Evolutionary conservation across 2,329 filamentous ascomycete genomes (phyloP), one percentile per base, ranked within the genome.

Genomic region (Neonectria faginata): DNA sequence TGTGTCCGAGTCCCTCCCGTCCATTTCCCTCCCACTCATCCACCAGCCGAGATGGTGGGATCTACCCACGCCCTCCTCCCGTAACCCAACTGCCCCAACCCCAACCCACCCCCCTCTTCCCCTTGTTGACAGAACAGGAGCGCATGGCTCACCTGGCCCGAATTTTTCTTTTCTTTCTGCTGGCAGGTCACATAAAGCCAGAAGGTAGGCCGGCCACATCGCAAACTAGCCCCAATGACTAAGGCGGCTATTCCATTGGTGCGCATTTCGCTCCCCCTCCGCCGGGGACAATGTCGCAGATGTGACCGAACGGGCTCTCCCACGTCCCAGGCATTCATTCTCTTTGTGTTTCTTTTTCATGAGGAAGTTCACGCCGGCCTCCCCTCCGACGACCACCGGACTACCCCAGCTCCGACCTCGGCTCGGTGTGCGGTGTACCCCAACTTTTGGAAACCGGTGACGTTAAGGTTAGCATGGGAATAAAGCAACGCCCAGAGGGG

Each of bases 331-430:
- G 44, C 48, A 39, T 45, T 57, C 48, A 39, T 39, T 57, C 60
- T 45, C 16, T 52, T 33, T 64, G 54, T 47, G 44, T 18, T 55
- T 55, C 57, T 62, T 61, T 65, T 59, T 52, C 48, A 45, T 45
- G 45, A 55, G 60, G 57, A 58, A 62, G 64, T 50, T 63, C 52
- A 70, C 47, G 58, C 62, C 57, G 65, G 51, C 54, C 58, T 61
- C 67, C 41, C 47, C 22, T 59, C 65, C 65, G 60, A 11, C 53
- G 48, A 52, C 57, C 47, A 47, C 18, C 57, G 48, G 67, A 45
- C 60, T 62, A 66, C 70, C 57, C 63, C 64, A 66, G 65, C 57
- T 72, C 71, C 71, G 71, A 70, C 64, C 60, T 73, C 70, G 71
- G 71, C 64, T 64, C 70, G 66, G 69, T 70, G 66, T 69, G 60